Percentiles rank a stretch among this genome's conserved stretches.
Conservation (phyloP, 495 filamentous ascomycete species). For the Daldinia childiae region DNA sequence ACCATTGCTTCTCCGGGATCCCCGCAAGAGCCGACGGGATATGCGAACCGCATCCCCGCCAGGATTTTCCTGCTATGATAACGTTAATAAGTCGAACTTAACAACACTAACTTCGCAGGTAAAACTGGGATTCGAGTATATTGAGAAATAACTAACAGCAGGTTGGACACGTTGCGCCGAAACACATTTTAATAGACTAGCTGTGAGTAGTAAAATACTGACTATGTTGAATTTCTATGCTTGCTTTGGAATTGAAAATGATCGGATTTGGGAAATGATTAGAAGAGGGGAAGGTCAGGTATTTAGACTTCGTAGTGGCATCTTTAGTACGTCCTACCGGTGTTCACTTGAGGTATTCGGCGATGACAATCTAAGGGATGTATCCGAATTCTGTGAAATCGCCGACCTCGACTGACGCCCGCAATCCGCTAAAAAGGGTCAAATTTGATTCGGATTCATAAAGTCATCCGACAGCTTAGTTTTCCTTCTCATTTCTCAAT, state of each 20-base stretch:
- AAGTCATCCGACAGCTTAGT: neutral
- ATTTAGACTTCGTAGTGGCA: neutral
- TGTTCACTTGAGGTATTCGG: constrained; percentile 28
- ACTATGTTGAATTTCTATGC: constrained; percentile 7
- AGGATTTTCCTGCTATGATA: constrained; percentile 66
- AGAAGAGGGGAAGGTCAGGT: constrained; percentile 6
- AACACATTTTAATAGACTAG: constrained; percentile 49
- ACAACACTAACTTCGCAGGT: neutral
- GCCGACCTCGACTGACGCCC: constrained; percentile 16
- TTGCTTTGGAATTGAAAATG: constrained; percentile 15
- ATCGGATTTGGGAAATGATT: constrained; percentile 1
- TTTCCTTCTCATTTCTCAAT: neutral
- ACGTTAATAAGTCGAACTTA: constrained; percentile 4
- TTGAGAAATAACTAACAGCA: constrained; percentile 47
- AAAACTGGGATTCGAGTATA: neutral
- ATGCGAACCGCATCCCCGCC: constrained; percentile 74
- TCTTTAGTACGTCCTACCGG: constrained; percentile 6
- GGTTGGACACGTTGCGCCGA: constrained; percentile 50
- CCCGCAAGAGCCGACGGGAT: constrained; percentile 68
- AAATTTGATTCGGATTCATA: neutral
- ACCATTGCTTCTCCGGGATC: constrained; percentile 65
- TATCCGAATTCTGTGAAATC: constrained; percentile 25
- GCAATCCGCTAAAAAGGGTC: neutral
- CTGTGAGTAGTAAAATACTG: constrained; percentile 2
- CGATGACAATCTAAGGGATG: constrained; percentile 32